Conservation (phyloP, 2,329 filamentous ascomycete genomes). For the Alternaria infectoria region DNA sequence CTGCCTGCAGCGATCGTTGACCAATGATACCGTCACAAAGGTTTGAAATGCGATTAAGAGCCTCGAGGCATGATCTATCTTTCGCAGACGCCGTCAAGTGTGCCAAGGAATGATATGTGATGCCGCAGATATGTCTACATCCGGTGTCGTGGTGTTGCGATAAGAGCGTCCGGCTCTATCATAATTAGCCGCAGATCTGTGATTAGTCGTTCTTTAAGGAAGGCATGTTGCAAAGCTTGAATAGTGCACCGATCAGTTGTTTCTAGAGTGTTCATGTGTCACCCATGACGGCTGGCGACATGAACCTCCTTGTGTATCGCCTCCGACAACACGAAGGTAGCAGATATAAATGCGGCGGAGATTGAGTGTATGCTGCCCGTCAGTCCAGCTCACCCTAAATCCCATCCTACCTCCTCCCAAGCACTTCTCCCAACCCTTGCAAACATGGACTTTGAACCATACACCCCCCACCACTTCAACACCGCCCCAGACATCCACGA, state of each 20-base stretch:
- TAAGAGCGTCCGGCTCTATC: not conserved
- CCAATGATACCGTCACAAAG: not conserved
- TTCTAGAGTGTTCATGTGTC: not conserved
- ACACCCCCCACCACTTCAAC: not conserved
- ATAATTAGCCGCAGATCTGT: not conserved
- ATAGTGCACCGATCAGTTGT: not conserved
- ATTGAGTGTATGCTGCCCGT: not conserved
- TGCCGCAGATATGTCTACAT: not conserved
- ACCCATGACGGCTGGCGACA: not conserved
- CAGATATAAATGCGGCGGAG: not conserved
- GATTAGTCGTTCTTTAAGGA: not conserved
- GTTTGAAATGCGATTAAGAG: not conserved
- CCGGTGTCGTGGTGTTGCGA: not conserved
- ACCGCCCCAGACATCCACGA: not conserved
- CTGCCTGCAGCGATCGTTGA: not conserved
- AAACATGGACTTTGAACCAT: not conserved
- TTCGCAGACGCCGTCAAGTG: not conserved
- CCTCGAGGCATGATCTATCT: not conserved
- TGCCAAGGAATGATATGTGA: not conserved
- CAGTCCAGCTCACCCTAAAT: not conserved
- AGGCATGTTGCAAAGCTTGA: not conserved
- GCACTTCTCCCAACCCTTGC: not conserved
- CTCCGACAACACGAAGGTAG: not conserved
- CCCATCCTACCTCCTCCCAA: not conserved
- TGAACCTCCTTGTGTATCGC: not conserved